These are phyloP conservation scores for Mortierella sp. DNA, from an alignment of 371 early-diverging fungal genomes.

Conservation along the genomic window DNA sequence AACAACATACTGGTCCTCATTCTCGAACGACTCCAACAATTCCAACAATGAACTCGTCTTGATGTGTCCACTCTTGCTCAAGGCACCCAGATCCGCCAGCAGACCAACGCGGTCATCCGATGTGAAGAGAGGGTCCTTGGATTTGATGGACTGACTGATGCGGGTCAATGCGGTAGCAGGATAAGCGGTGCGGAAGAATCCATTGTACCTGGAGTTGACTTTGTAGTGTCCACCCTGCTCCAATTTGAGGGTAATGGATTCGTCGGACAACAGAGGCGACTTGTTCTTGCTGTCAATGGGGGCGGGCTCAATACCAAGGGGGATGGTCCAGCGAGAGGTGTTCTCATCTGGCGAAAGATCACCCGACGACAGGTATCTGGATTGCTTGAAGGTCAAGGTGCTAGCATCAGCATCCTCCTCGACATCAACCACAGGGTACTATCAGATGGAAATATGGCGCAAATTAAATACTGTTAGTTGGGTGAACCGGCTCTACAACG, in stretches of 20 bases:
- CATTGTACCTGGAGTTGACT: conserved; percentile 68
- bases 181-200: conserved; percentile 83
- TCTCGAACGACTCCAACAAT: conserved; percentile 69
- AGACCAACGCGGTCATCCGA: conserved; percentile 79
- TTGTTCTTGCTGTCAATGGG: conserved; percentile 53
- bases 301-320: conserved; percentile 66
- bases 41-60: conserved; percentile 69
- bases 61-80: conserved; percentile 71
- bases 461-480: neutral
- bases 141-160: conserved; percentile 70
- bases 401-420: conserved; percentile 62
- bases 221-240: conserved; percentile 66
- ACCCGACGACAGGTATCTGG: conserved; percentile 84
- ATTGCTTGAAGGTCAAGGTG: conserved; percentile 75
- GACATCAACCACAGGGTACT: conserved; percentile 81
- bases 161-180: conserved; percentile 65
- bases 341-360: conserved; percentile 77
- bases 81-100: conserved; percentile 73
- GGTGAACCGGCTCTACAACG: too few species aligned
- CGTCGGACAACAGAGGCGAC: conserved; percentile 61
- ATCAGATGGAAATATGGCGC: neutral
- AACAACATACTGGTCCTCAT: conserved; percentile 77
- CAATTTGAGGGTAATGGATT: conserved; percentile 60
- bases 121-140: conserved; percentile 65
- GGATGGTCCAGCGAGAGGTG: conserved; percentile 70